Percentiles rank a stretch among this genome's conserved stretches.
These are phyloP conservation scores for Byssothecium circinans DNA, from an alignment of 2,329 filamentous ascomycete genomes.

Conservation along the genomic window DNA sequence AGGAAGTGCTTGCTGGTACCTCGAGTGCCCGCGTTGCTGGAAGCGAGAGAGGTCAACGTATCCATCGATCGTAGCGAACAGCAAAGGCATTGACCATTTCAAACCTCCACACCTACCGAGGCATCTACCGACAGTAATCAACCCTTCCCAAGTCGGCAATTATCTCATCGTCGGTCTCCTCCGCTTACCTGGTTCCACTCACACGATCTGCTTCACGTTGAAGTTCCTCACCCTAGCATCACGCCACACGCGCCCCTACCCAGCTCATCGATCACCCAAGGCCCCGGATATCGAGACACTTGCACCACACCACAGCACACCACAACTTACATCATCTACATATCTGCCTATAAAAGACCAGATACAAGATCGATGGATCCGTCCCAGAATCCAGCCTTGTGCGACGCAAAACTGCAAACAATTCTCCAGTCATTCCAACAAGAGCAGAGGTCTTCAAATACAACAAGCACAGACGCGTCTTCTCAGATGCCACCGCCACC, in stretches of 20 bases:
- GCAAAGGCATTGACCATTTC: background rate
- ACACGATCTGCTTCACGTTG: conserved; percentile 17
- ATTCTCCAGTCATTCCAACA: conserved; percentile 8
- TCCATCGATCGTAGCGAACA: too few relatives aligned
- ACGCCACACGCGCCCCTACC: conserved; percentile 31
- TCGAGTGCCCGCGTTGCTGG: background rate
- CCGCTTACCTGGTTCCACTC: conserved; percentile 9
- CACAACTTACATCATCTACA: conserved; percentile 9
- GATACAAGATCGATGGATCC: conserved; percentile 19
- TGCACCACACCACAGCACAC: conserved; percentile 7
- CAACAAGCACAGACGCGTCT: background rate
- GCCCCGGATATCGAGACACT: conserved; percentile 7
- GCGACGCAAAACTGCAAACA: conserved; percentile 24
- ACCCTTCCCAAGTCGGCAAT: background rate
- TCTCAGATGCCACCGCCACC: conserved; percentile 30
- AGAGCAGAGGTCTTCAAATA: conserved; percentile 1
- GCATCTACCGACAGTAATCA: conserved; percentile 6
- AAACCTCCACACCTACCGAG: conserved; percentile 3
- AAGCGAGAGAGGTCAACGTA: background rate
- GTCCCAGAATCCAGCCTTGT: conserved; percentile 18
- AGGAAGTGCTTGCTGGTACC: background rate
- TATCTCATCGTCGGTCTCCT: conserved; percentile 1
- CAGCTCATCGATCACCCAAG: conserved; percentile 13
- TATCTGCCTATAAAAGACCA: background rate
- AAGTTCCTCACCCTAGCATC: conserved; percentile 32